Base-by-base conservation (phyloP, 208 protist species). In the Strigomonas culicis region DNA sequence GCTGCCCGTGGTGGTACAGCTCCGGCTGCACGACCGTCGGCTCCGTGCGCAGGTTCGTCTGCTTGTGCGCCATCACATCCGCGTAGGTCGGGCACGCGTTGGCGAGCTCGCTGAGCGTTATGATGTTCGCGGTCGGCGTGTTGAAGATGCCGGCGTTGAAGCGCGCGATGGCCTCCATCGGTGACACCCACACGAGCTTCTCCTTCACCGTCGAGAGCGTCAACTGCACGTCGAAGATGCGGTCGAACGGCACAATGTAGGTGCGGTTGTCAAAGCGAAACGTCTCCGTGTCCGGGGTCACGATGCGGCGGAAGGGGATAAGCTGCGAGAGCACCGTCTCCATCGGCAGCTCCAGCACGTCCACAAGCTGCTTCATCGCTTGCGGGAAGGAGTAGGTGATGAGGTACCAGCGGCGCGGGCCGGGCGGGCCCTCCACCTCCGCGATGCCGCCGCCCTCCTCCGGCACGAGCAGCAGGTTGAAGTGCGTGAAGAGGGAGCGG, bases 101-200 rank as follows among this genome's bases (percentile, higher is more conserved):
- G 63, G 84, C 76, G 28, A 95, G 75, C 70, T 95, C 86, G n/a
- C 80, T 87, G 28, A 95, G 36, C 8, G 75, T 60, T 65, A 95
- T 90, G 22, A 92, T n/a, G 77, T 84, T 93, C 21, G 89, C 80
- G 7, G 89, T 93, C 13, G 89, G 89, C 86, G 93, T 93, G 65
- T 92, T 92, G 84, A 95, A 92, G 50, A 95, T 90, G 32, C 89
- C 89, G 34, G 89, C 83, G 69, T 95, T 93, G 59, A 91, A 93
- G 39, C 89, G 84, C n/a, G 89, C 89, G 36, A 95, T 80, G 44
- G 86, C 89, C 72, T 95, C 89, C 80, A 88, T 89, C 47, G 89
- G 89, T n/a, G 86, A 93, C 31, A 92, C 89, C 89, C 89, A 95
- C 47, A 90, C 82, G 30, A 95, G 75, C 64, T 80, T 59, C 64